Evolutionary conservation across 495 filamentous ascomycete genomes (phyloP).

Genomic region (Venustampulla echinocandica): DNA sequence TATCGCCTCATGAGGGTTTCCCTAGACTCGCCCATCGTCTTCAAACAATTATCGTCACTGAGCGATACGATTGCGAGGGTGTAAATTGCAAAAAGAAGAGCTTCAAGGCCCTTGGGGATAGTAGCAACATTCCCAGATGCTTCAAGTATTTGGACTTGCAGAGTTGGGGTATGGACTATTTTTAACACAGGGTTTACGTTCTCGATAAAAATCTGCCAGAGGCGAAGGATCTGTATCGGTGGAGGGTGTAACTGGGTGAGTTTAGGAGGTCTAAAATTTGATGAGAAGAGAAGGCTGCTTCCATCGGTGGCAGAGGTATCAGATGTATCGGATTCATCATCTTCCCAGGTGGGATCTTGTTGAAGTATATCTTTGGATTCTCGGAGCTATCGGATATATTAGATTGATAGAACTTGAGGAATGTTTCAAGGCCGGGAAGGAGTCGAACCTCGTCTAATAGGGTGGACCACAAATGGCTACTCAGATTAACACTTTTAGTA

Average conservation of each 20-base stretch:
- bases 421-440: not conserved
- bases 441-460: not conserved
- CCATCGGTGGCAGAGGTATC: not conserved
- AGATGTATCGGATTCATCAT: not conserved
- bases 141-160: constrained; percentile 23
- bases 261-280: not conserved
- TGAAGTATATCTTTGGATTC: not conserved
- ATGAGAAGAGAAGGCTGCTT: not conserved
- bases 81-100: constrained; percentile 71
- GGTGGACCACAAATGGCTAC: not conserved
- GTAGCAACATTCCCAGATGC: constrained; percentile 38
- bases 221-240: constrained; percentile 12
- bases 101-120: constrained; percentile 51
- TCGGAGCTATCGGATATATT: not conserved
- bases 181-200: constrained; percentile 63
- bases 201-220: constrained; percentile 27
- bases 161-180: constrained; percentile 52
- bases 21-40: constrained; percentile 49
- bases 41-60: constrained; percentile 43
- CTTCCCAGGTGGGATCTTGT: not conserved
- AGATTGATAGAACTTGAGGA: not conserved
- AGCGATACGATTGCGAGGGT: constrained; percentile 60
- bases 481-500: not conserved
- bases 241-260: constrained; percentile 1
- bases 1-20: constrained; percentile 48